Evolutionary conservation across 192 early-diverging fungal genomes (phyloP), one percentile per base, ranked within the genome.

Genomic region (Radiomyces spectabilis): DNA sequence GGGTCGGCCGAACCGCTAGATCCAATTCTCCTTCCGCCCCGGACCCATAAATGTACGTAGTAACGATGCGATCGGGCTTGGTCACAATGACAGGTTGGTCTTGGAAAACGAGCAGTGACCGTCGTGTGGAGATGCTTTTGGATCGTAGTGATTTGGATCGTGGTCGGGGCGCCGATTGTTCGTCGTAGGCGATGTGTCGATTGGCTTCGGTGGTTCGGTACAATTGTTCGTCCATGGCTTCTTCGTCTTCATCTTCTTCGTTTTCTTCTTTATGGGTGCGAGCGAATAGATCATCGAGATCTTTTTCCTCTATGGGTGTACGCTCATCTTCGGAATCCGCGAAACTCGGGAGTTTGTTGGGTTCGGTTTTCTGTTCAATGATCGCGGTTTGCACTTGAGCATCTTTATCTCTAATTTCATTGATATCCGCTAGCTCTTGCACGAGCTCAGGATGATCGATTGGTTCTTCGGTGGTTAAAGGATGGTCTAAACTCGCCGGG

Each of bases 381-480:
- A 57, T 24, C 4, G 55, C 55, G 7, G 33, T 18, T 24, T 31
- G 34, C 1, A 29, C 22, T 10, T 26, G n/a, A 22, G 22, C 32
- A 37, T 48, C 43, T 33, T 21, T n/a, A 13, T 25, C 30, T 16
- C 39, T 33, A 21, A 47, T 4, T 7, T 18, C 7, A 39, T 57
- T 57, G 22, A 57, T 6, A 10, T 39, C 30, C 26, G 31, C 34
- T 7, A 44, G 15, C 39, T 57, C 44, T 4, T 48, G 21, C 30
- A 39, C 31, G 27, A 48, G 22, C 18, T 41, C 29, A 8, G 19
- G 10, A 29, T 33, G 22, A 30, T 48, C 22, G 9, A 30, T 19
- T 12, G 55, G 55, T 26, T 57, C 55, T 27, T 57, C 55, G 9
- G 55, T 57, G 4, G 55, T 57, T 12, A 57, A 32, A 19, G 55